Base-by-base conservation (phyloP, 345 rosid genomes). In the Alliaria petiolata region DNA sequence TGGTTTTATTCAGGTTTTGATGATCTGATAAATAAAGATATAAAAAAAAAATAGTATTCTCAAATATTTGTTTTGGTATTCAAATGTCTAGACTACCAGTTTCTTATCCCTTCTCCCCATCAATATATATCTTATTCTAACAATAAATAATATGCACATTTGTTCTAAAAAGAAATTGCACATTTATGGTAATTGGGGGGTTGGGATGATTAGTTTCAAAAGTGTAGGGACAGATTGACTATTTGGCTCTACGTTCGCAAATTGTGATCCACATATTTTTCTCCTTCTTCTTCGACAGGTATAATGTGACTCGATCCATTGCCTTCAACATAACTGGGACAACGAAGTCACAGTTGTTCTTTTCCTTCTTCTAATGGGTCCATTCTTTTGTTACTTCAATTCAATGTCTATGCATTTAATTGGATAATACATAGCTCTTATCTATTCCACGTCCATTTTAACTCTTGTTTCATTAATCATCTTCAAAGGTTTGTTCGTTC, bases 251-350 rank as follows among this genome's bases (percentile, higher is more conserved):
- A 61, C 49, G 50, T 19, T 52, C 57, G 43, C 12, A 14, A 26
- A 35, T n/a, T 69, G 60, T 76, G 56, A 76, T 20, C 79, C 79
- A 69, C 79, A 76, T 68, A 69, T 36, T 17, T 25, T 14, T 60
- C 14, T 44, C 42, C 19, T 57, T 65, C 63, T 60, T 61, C 63
- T 25, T 76, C 79, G 75, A 76, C 70, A 76, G 57, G 59, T 69
- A 76, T 69, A 69, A 62, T 69, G 70, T 62, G 75, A 53, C 73
- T 53, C 69, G 69, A 75, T 75, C 69, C 64, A 53, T 76, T 62
- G 59, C 70, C 75, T 76, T 69, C 79, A 69, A 76, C 75, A 69
- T 62, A 62, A 44, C 52, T 60, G 62, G 44, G 79, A 62, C 70
- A 76, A 54, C 59, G 62, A 69, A 62, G 64, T 76, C 75, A 67